Conservation (phyloP, 306 rosid genomes). For the Carpinus viminea region DNA sequence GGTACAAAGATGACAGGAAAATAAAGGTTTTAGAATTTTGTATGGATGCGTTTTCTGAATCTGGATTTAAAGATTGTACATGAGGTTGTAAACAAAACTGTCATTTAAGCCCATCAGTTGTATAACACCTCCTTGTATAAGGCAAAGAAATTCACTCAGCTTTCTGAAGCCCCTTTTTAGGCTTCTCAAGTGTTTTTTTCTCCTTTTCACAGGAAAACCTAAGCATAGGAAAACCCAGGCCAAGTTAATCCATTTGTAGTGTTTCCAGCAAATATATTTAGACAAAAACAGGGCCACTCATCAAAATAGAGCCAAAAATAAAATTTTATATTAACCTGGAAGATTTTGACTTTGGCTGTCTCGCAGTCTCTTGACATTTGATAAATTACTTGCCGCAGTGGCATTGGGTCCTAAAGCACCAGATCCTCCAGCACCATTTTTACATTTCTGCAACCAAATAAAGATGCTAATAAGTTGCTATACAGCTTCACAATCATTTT, state of each 20-base stretch:
- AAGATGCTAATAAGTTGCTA: slow-evolving; percentile 24
- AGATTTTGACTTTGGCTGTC: slow-evolving; percentile 63
- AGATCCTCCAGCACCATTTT: slow-evolving; percentile 48
- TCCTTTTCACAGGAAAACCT: background rate
- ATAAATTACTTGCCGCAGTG: slow-evolving; percentile 46
- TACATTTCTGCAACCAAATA: slow-evolving; percentile 57
- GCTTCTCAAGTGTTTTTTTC: background rate
- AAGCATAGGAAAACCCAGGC: background rate
- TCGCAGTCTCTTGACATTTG: slow-evolving; percentile 48
- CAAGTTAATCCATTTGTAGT: background rate
- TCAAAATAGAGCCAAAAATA: background rate
- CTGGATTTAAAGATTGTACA: background rate
- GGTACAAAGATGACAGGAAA: background rate
- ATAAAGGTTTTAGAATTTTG: background rate
- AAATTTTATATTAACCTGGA: slow-evolving; percentile 65
- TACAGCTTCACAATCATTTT: slow-evolving; percentile 2
- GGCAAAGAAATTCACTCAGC: background rate
- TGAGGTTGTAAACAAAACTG: background rate
- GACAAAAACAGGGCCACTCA: background rate
- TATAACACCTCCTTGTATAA: background rate
- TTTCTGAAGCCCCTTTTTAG: background rate
- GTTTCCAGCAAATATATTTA: background rate
- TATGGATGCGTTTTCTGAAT: background rate
- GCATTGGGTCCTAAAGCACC: slow-evolving; percentile 42
- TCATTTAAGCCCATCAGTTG: background rate